Conservation (phyloP, 495 filamentous ascomycete genomes). For the Cercophora scortea region DNA sequence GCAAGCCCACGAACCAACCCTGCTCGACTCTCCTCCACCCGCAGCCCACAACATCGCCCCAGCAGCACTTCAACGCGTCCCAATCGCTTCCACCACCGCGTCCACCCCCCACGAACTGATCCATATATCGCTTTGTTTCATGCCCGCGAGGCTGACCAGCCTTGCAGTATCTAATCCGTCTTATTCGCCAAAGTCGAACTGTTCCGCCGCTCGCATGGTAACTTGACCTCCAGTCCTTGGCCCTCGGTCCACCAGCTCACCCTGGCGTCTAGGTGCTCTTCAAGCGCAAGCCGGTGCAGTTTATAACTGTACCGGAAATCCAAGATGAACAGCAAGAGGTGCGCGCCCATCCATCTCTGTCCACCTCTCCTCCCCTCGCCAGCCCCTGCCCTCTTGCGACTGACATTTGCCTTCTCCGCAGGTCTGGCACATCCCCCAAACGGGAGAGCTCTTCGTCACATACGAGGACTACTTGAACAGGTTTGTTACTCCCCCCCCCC, state of each 20-base stretch:
- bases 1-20: conserved; percentile 9
- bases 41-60: conserved; percentile 21
- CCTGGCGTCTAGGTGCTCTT: conserved; percentile 65
- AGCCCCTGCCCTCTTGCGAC: neutral
- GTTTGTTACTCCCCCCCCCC: conserved; percentile 42
- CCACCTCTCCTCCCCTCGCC: neutral
- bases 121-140: neutral
- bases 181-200: conserved; percentile 5
- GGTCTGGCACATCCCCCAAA: conserved; percentile 89
- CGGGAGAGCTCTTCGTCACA: conserved; percentile 79
- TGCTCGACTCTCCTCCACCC: conserved; percentile 19
- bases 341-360: conserved; percentile 20
- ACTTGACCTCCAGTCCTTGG: neutral
- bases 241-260: conserved; percentile 5
- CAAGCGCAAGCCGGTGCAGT: conserved; percentile 92
- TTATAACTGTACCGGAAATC: conserved; percentile 61
- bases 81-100: conserved; percentile 9
- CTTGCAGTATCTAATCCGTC: conserved; percentile 21
- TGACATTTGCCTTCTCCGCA: conserved; percentile 24
- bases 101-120: neutral
- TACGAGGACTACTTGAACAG: conserved; percentile 83
- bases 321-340: conserved; percentile 78
- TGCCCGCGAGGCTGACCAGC: conserved; percentile 31
- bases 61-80: conserved; percentile 17
- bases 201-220: conserved; percentile 21